These are phyloP conservation scores for Salix suchowensis DNA, from an alignment of 345 rosid species.

Conservation along the genomic window DNA sequence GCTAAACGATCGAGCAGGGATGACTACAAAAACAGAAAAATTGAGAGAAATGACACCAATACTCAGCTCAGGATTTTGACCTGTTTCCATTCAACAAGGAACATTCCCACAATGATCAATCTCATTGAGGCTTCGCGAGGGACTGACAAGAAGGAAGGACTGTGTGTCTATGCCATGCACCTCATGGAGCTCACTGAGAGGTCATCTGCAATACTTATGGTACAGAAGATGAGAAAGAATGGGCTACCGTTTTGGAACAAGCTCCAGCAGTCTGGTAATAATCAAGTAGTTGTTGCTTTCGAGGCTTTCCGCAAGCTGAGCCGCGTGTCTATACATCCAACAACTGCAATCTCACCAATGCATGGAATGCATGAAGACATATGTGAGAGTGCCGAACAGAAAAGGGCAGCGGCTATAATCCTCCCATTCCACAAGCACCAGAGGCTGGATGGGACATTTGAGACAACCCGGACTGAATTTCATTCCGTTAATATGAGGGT, in stretches of 20 bases:
- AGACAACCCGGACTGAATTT: slow-evolving; percentile 51
- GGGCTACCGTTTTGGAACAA: slow-evolving; percentile 91
- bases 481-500: slow-evolving; percentile 55
- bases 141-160: slow-evolving; percentile 55
- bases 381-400: slow-evolving; percentile 51
- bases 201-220: slow-evolving; percentile 85
- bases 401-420: slow-evolving; percentile 57
- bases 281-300: slow-evolving; percentile 71
- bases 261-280: slow-evolving; percentile 29
- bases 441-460: slow-evolving; percentile 58
- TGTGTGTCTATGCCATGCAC: slow-evolving; percentile 84
- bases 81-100: slow-evolving; percentile 54
- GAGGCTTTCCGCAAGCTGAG: slow-evolving; percentile 64
- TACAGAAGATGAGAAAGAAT: slow-evolving; percentile 72
- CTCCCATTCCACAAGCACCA: slow-evolving; percentile 81
- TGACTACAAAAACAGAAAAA: slow-evolving; percentile 47
- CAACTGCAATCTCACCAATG: slow-evolving; percentile 77
- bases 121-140: slow-evolving; percentile 81
- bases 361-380: slow-evolving; percentile 67
- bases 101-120: slow-evolving; percentile 58
- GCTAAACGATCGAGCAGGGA: slow-evolving; percentile 26
- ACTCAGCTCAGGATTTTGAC: slow-evolving; percentile 48
- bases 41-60: slow-evolving; percentile 36
- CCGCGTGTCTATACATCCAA: slow-evolving; percentile 63
- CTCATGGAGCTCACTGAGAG: slow-evolving; percentile 91